Base-by-base conservation (phyloP, 2,329 filamentous ascomycete species). In the Colletotrichum tofieldiae region DNA sequence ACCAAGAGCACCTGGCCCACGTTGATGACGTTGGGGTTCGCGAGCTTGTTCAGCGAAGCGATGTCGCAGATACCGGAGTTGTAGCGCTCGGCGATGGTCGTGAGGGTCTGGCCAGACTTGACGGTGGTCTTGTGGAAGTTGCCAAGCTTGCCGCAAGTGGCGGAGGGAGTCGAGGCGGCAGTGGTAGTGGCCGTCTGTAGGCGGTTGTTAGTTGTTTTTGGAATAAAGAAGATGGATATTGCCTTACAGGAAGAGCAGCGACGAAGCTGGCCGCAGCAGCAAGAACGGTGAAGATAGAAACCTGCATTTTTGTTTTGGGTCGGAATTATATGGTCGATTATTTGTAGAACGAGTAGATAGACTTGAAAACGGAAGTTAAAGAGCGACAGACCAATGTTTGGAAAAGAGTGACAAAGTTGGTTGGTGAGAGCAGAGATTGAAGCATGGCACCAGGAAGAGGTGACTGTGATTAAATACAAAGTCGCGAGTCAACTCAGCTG, bases 61-160 rank as follows among this genome's bases (percentile, higher is more conserved):
- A 70, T 70, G 45, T 70, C 47, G 62, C 67, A 70, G 23, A 70
- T 55, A 23, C 67, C 67, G 9, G 67, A 66, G n/a, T 67, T 18
- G 54, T n/a, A 70, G 3, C 55, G 62, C 37, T 61, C 12, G 11
- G 67, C 67, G n/a, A 70, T 60, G 39, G 9, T 41, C 16, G 37
- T 55, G 26, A 70, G 43, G 37, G 67, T 66, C 29, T 70, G 11
- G 12, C 62, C 54, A 3, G 39, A 1, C 63, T 70, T 61, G 23
- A 70, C 63, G 35, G 35, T 63, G 60, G n/a, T 39, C 62, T 67
- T 67, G 54, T 67, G 62, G 47, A 60, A 60, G 35, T 66, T 7
- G n/a, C 62, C 62, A 47, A 39, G 14, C 39, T 59, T 47, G 26
- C 54, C 43, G 63, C 62, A 70, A 20, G 61, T 12, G 6, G 52